Evolutionary conservation across 1,139 yeast genomes (phyloP).

Genomic region (Debaryomyces psychrophilus): DNA sequence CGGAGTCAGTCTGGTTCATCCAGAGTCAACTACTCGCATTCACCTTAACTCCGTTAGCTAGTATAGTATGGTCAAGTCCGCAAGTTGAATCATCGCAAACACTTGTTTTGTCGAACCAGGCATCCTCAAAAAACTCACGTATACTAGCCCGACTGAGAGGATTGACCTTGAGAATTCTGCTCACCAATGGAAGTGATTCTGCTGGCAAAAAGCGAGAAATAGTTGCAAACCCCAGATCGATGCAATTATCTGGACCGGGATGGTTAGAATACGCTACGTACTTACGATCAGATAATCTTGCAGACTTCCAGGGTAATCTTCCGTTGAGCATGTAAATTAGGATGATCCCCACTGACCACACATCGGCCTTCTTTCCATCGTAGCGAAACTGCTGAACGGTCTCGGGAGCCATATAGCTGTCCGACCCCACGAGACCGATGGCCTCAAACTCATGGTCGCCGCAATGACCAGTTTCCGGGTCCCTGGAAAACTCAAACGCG

Average conservation of each 20-base stretch:
- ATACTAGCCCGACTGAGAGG: constrained; percentile 21
- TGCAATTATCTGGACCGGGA: not conserved
- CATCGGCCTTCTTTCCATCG: constrained; percentile 44
- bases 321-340: constrained; percentile 34
- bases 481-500: constrained; percentile 20
- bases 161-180: constrained; percentile 22
- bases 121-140: constrained; percentile 15
- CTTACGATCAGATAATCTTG: constrained; percentile 25
- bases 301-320: constrained; percentile 42
- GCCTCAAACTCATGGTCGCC: constrained; percentile 19
- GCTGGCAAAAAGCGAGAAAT: not conserved
- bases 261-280: constrained; percentile 16
- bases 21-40: not conserved
- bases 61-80: constrained; percentile 18
- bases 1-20: not conserved
- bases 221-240: not conserved
- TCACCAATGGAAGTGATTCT: constrained; percentile 11
- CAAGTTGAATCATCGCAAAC: constrained; percentile 18
- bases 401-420: constrained; percentile 52
- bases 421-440: constrained; percentile 55
- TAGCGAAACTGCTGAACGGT: constrained; percentile 38
- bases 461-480: constrained; percentile 11
- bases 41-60: not conserved
- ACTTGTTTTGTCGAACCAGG: constrained; percentile 20
- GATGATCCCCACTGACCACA: constrained; percentile 55